These are phyloP conservation scores for Wickerhamiella brachini DNA, from an alignment of 805 yeast genomes.

Conservation along the genomic window DNA sequence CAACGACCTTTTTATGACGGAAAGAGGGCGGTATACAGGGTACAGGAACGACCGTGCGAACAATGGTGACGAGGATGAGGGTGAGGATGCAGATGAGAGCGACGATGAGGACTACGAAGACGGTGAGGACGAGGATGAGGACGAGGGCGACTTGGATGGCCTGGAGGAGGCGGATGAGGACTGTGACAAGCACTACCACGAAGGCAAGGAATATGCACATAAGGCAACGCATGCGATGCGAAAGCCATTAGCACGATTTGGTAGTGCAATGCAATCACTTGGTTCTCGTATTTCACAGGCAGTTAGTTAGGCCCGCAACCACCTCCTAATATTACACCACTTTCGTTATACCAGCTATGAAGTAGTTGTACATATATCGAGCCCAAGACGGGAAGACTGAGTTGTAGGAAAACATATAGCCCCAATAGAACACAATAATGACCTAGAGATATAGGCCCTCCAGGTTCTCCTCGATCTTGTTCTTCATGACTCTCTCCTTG, in stretches of 20 bases:
- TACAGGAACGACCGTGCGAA: not conserved
- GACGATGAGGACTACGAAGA: not conserved
- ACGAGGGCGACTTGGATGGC: not conserved
- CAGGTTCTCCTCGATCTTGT: slow-evolving; percentile 88
- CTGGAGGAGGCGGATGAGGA: no score
- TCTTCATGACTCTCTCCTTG: slow-evolving; percentile 88
- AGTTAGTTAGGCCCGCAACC: not conserved
- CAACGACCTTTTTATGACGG: no score
- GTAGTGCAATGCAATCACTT: not conserved
- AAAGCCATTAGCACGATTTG: not conserved
- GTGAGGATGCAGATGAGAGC: no score
- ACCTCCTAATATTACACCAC: not conserved
- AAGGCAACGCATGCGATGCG: not conserved
- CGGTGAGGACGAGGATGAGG: not conserved
- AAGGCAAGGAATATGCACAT: not conserved
- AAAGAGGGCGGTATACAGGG: no score
- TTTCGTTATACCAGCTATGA: not conserved
- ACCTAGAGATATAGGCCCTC: slow-evolving; percentile 82
- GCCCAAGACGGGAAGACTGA: no score
- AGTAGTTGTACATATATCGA: not conserved
- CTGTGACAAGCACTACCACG: not conserved
- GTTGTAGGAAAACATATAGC: no score
- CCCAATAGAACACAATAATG: no score
- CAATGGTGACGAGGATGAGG: not conserved
- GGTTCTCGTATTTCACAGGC: not conserved